Evolutionary conservation across 2,329 filamentous ascomycete species (phyloP), one percentile per base, ranked within the genome.

Genomic region (Neocatenulostroma microsporum): DNA sequence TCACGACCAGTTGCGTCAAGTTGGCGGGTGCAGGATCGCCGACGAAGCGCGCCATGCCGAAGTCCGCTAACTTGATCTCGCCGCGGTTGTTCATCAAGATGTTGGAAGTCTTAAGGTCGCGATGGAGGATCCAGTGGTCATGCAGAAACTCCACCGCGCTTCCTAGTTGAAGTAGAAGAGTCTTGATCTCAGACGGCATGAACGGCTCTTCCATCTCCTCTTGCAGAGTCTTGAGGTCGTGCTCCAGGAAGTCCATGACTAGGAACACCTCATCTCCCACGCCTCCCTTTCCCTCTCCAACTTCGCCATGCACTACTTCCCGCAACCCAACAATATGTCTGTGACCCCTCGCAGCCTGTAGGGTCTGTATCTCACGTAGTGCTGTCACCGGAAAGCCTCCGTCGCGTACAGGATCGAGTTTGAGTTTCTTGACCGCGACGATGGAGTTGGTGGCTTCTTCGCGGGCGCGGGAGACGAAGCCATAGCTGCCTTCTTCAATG

Each of bases 401-500:
- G 59, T 94, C 87, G 42, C 75, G 74, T 29, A 75, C 67, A 56
- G 74, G 73, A 41, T 95, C 85, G 62, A 94, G 78, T 70, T 98
- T 98, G 39, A 96, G 72, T 56, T 87, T 82, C 70, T 98, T 98
- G 47, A 98, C 68, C 11, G 91, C 91, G 14, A 96, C 88, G 5
- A 98, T 73, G 39, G 81, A 75, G 21, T 84, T 83, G 0, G 84
- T 89, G 3, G 69, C 66, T 21, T 73, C 69, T 51, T 93, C 82
- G 44, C 73, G 80, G 10, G 87, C 91, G 40, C 91, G 74, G 37
- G 88, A 88, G 4, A 98, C 91, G 75, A 81, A 89, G 30, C 91
- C 91, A 62, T 98, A 98, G 7, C 87, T 87, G 23, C 91, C 91
- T 66, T 98, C 91, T 62, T 96, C 91, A 53, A 98, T 98, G 58